These are phyloP conservation scores for Rhododendron henanense DNA, from an alignment of 148 eudicot genomes.

Conservation along the genomic window DNA sequence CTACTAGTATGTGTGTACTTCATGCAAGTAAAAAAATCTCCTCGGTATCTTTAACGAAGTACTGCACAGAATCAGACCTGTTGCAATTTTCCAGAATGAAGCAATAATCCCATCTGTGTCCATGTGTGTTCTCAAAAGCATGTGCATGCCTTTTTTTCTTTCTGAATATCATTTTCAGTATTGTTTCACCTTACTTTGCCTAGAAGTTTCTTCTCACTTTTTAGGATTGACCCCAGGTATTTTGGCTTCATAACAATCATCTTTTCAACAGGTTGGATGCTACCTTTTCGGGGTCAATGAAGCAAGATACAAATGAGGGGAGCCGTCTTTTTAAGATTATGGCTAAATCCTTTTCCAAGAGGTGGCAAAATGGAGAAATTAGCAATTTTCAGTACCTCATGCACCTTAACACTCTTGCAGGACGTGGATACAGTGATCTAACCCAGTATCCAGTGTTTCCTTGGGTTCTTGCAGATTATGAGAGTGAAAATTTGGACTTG, in stretches of 20 bases:
- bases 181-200: not conserved
- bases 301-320: slow-evolving; percentile 91
- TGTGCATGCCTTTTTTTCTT: not conserved
- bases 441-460: slow-evolving; percentile 99
- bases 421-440: slow-evolving; percentile 99
- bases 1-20: not conserved
- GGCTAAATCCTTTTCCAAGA: slow-evolving; percentile 97
- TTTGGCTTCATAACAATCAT: slow-evolving; percentile 2
- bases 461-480: slow-evolving; percentile 96
- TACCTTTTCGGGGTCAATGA: slow-evolving; percentile 84
- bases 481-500: slow-evolving; percentile 80
- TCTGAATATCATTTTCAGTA: not conserved
- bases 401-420: slow-evolving; percentile 99
- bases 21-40: not conserved
- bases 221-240: not conserved
- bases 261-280: slow-evolving; percentile 75
- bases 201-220: not conserved
- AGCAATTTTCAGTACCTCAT: slow-evolving; percentile 99
- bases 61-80: not conserved
- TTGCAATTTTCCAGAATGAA: not conserved
- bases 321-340: slow-evolving; percentile 88
- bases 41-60: not conserved
- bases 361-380: slow-evolving; percentile 99
- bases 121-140: not conserved
- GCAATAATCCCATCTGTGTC: not conserved